These are phyloP conservation scores for Zhuliangozyma blackwelliae DNA, from an alignment of 1,139 yeast genomes.

Conservation along the genomic window DNA sequence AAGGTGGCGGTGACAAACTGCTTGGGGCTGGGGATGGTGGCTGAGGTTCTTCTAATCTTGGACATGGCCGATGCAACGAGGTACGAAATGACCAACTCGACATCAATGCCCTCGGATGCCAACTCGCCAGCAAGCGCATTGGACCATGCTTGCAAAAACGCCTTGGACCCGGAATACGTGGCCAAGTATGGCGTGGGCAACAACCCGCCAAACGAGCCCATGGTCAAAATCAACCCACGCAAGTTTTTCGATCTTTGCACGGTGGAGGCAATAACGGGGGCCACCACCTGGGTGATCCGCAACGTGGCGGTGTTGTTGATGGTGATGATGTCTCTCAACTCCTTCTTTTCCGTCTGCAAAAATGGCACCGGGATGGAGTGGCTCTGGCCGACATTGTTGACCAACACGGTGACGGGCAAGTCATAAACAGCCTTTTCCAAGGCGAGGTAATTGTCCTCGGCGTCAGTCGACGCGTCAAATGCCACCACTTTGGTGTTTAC, in stretches of 20 bases:
- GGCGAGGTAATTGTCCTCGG: conserved; percentile 48
- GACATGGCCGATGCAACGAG: conserved; percentile 96
- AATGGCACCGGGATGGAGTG: conserved; percentile 96
- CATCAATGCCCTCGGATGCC: conserved; percentile 65
- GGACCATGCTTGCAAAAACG: conserved; percentile 92
- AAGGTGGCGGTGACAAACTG: conserved; percentile 70
- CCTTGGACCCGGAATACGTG: conserved; percentile 93
- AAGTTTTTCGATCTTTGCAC: conserved; percentile 30
- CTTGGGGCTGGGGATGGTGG: conserved; percentile 77
- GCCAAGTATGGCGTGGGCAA: conserved; percentile 91
- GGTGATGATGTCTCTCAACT: conserved; percentile 73
- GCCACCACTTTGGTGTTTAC: conserved; percentile 68
- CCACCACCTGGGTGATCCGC: conserved; percentile 70
- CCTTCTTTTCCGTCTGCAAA: conserved; percentile 68
- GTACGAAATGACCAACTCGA: conserved; percentile 82
- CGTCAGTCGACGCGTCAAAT: conserved; percentile 69
- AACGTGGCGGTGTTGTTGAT: conserved; percentile 85
- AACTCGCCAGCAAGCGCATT: conserved; percentile 87
- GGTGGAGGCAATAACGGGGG: conserved; percentile 62
- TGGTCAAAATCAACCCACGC: conserved; percentile 77
- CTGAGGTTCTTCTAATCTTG: conserved; percentile 74
- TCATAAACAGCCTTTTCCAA: conserved; percentile 40
- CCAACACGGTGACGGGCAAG: conserved; percentile 64
- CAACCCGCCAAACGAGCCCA: conserved; percentile 97
- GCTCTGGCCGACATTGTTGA: conserved; percentile 93